A percentile compares a stretch with the other conserved stretches of the same genome.
Evolutionary conservation across 176 grass and related monocot genomes (phyloP).

Genomic region (Cenchrus fungigraminus): DNA sequence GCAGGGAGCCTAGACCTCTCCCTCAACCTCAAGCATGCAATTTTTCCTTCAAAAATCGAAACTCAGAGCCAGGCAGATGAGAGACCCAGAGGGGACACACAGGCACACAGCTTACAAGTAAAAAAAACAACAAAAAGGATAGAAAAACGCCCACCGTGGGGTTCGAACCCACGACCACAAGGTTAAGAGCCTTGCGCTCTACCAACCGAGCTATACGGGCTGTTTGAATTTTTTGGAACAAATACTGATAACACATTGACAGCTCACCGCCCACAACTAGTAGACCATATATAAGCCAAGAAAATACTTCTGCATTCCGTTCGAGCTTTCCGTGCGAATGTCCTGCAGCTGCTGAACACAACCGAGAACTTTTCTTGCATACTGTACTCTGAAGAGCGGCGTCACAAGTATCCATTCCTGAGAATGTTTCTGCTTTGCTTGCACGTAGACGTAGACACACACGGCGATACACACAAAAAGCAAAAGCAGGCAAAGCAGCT

Average conservation of each 20-base stretch:
- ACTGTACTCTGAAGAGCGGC: not conserved
- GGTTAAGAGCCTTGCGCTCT: constrained; percentile 57
- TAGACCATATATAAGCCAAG: too few relatives aligned
- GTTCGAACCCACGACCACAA: constrained; percentile 73
- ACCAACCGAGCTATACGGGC: constrained; percentile 55
- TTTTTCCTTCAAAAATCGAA: too few relatives aligned
- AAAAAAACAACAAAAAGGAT: too few relatives aligned
- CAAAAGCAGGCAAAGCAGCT: not conserved
- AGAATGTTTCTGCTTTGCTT: not conserved
- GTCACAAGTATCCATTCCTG: not conserved
- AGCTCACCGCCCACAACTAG: too few relatives aligned
- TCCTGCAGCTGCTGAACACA: not conserved
- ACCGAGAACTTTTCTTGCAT: not conserved
- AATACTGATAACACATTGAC: too few relatives aligned
- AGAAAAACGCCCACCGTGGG: constrained; percentile 56
- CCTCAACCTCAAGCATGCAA: too few relatives aligned
- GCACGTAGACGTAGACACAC: not conserved
- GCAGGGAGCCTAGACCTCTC: not conserved
- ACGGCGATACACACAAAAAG: not conserved
- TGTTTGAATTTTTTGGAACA: too few relatives aligned
- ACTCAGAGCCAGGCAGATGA: too few relatives aligned
- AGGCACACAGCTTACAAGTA: too few relatives aligned
- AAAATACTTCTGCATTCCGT: not conserved
- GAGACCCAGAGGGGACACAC: too few relatives aligned
- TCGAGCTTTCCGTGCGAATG: not conserved